Conservation (phyloP, 2,329 filamentous ascomycete genomes). For the Penicillium concentricum region DNA sequence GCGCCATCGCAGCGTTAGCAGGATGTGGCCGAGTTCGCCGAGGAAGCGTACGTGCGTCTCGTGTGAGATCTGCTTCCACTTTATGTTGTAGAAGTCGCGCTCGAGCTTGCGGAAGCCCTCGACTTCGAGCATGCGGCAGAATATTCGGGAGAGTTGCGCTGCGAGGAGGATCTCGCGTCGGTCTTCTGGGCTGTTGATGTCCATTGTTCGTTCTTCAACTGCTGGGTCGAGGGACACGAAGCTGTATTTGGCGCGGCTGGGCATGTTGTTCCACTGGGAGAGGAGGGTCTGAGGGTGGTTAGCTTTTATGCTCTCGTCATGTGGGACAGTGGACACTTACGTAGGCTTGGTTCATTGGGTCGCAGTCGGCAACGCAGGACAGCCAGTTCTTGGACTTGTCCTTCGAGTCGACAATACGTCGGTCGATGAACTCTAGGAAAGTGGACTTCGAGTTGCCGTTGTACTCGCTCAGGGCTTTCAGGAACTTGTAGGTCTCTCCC, state of each 20-base stretch:
- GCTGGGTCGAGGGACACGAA: slow-evolving; percentile 35
- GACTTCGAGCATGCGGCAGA: slow-evolving; percentile 49
- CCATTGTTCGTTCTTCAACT: slow-evolving; percentile 38
- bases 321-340: slow-evolving; percentile 29
- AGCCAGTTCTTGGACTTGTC: slow-evolving; percentile 47
- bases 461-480: slow-evolving; percentile 39
- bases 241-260: slow-evolving; percentile 46
- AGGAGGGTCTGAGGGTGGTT: slow-evolving; percentile 37
- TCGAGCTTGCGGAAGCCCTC: slow-evolving; percentile 47
- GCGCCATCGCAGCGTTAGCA: slow-evolving; percentile 46
- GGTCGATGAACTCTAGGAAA: slow-evolving; percentile 46
- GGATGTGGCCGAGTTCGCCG: slow-evolving; percentile 40
- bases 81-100: slow-evolving; percentile 47
- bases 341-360: slow-evolving; percentile 42
- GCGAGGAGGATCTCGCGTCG: slow-evolving; percentile 43
- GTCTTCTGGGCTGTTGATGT: slow-evolving; percentile 38
- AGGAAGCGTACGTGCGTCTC: slow-evolving; percentile 44
- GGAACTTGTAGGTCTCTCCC: slow-evolving; percentile 42
- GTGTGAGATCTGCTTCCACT: slow-evolving; percentile 45
- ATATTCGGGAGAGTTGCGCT: slow-evolving; percentile 46
- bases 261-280: slow-evolving; percentile 48
- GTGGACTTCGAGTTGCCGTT: slow-evolving; percentile 40
- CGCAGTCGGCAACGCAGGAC: slow-evolving; percentile 41
- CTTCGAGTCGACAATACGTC: slow-evolving; percentile 45
- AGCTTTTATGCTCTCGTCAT: not conserved